phyloP scores from a whole-genome alignment of 768 basidiomycete species.

The Panaeolus papilionaceus region DNA sequence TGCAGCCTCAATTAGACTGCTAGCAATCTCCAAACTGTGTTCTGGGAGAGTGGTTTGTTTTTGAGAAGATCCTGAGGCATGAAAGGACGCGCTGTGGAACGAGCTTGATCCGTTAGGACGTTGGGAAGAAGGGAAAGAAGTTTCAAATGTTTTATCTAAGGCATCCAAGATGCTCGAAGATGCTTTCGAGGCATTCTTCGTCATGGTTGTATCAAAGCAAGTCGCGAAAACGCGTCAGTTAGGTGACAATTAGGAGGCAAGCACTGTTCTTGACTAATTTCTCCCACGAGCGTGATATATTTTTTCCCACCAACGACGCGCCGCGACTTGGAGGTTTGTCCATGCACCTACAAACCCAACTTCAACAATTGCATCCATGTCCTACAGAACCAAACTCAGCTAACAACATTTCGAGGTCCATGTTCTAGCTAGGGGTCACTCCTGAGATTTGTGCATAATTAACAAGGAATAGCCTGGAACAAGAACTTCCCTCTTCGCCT shows the following conservation, averaged over 20 bases:
- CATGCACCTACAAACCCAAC: not conserved
- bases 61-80: not conserved
- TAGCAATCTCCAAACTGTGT: not conserved
- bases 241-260: conserved; percentile 9
- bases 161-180: conserved; percentile 35
- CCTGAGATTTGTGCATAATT: not conserved
- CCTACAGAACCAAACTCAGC: not conserved
- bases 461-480: not conserved
- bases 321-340: not conserved
- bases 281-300: conserved; percentile 4
- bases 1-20: not conserved
- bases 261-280: not conserved
- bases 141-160: conserved; percentile 33
- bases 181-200: conserved; percentile 25
- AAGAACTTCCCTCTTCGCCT: not conserved
- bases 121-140: conserved; percentile 15
- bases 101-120: not conserved
- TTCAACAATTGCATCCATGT: not conserved
- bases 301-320: conserved; percentile 10
- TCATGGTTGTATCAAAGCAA: conserved; percentile 1
- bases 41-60: conserved; percentile 5
- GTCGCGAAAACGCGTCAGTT: conserved; percentile 18
- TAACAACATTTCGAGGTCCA: too few relatives aligned
- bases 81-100: not conserved
- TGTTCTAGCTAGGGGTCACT: not conserved